phyloP scores from a whole-genome alignment of 2,329 filamentous ascomycete species.

The Verticillium isaacii region DNA sequence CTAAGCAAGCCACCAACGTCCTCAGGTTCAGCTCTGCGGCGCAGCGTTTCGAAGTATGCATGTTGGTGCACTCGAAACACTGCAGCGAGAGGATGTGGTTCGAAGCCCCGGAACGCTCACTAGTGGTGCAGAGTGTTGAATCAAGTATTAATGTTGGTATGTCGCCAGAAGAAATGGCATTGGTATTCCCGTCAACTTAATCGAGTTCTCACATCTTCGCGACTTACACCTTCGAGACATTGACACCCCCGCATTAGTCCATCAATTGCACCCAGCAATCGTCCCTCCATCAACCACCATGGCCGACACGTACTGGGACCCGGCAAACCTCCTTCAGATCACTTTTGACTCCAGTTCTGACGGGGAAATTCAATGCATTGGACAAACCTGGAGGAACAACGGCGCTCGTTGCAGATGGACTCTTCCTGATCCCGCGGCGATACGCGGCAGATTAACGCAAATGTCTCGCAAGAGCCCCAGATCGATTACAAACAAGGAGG shows the following conservation, averaged over 20 bases:
- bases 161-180: not conserved
- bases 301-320: not conserved
- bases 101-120: not conserved
- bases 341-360: not conserved
- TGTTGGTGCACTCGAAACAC: not conserved
- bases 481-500: not conserved
- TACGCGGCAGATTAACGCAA: not conserved
- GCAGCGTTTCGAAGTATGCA: not conserved
- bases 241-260: not conserved
- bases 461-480: not conserved
- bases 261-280: not conserved
- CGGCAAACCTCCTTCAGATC: not conserved
- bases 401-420: not conserved
- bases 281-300: not conserved
- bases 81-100: not conserved
- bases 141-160: not conserved
- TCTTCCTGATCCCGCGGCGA: not conserved
- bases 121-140: not conserved
- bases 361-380: not conserved
- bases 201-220: not conserved
- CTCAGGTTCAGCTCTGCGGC: not conserved
- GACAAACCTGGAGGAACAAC: not conserved
- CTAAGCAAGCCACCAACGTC: not conserved
- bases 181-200: not conserved
- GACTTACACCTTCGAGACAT: not conserved